Conservation (phyloP, 371 early-diverging fungal genomes). For the Mucor irregularis region DNA sequence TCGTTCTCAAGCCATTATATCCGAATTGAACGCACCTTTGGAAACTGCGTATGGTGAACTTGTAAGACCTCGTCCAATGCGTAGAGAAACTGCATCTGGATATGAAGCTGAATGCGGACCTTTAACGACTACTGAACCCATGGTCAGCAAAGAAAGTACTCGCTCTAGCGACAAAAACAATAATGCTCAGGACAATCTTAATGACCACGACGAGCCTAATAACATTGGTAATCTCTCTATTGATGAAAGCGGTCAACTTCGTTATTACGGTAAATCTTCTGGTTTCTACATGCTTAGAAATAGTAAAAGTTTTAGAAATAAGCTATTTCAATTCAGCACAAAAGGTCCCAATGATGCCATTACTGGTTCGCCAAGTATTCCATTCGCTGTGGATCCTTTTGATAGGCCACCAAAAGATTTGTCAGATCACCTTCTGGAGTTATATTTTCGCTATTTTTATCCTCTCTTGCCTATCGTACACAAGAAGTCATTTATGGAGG, state of each 20-base stretch:
- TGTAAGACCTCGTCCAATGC: conserved; percentile 34
- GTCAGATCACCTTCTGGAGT: conserved; percentile 62
- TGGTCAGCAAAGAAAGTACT: background rate
- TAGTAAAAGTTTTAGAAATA: conserved; percentile 37
- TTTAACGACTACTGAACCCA: conserved; percentile 8
- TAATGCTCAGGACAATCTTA: background rate
- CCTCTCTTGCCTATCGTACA: conserved; percentile 69
- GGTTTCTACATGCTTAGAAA: conserved; percentile 49
- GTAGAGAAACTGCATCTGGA: conserved; percentile 20
- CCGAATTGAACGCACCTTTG: conserved; percentile 57
- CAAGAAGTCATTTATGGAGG: conserved; percentile 61
- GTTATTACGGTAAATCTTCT: conserved; percentile 50
- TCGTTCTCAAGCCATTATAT: conserved; percentile 53
- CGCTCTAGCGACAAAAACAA: background rate
- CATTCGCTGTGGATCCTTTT: conserved; percentile 32
- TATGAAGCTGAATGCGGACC: conserved; percentile 22
- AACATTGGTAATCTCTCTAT: conserved; percentile 29
- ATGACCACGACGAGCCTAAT: conserved; percentile 7
- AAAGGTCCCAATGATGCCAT: conserved; percentile 6
- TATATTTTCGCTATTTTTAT: conserved; percentile 70
- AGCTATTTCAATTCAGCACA: conserved; percentile 38
- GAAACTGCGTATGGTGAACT: conserved; percentile 49
- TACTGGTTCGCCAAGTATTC: background rate
- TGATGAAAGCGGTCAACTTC: conserved; percentile 48
- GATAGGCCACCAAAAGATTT: conserved; percentile 64